phyloP scores from a whole-genome alignment of 2,329 filamentous ascomycete genomes.

The Pyricularia grisea region DNA sequence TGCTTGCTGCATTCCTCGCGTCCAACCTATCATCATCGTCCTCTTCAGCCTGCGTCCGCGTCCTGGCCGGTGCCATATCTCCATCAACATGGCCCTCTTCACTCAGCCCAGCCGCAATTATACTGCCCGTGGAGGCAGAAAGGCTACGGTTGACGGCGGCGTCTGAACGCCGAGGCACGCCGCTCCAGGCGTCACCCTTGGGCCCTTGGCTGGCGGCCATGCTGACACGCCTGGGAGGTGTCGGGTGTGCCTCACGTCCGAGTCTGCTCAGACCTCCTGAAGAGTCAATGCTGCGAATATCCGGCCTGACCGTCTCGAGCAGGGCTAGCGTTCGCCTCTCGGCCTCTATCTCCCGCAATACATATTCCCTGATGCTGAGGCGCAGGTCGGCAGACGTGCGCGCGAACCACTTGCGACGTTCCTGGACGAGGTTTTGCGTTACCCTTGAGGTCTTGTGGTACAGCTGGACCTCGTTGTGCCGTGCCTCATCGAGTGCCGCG shows the following conservation, averaged over 20 bases:
- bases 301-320: conserved; percentile 85
- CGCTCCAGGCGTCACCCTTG: conserved; percentile 97
- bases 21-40: conserved; percentile 92
- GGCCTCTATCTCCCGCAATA: conserved; percentile 88
- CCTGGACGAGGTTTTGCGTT: conserved; percentile 77
- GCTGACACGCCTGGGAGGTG: conserved; percentile 55
- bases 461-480: conserved; percentile 71
- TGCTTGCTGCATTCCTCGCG: conserved; percentile 88
- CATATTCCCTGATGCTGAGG: conserved; percentile 79
- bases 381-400: conserved; percentile 80
- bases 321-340: conserved; percentile 86
- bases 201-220: conserved; percentile 86
- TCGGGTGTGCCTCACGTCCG: conserved; percentile 78
- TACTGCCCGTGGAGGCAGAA: conserved; percentile 57
- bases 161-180: conserved; percentile 66
- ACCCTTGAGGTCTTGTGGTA: conserved; percentile 81
- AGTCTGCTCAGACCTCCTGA: conserved; percentile 84
- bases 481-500: conserved; percentile 76
- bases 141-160: conserved; percentile 72
- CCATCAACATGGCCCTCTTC: conserved; percentile 39
- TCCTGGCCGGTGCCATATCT: conserved; percentile 27
- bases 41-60: conserved; percentile 58
- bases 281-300: conserved; percentile 86
- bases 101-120: conserved; percentile 25
- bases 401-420: conserved; percentile 85